A percentile compares a stretch with the other conserved stretches of the same genome.
Evolutionary conservation across 345 rosid genomes (phyloP).

Genomic region (Draba incana): DNA sequence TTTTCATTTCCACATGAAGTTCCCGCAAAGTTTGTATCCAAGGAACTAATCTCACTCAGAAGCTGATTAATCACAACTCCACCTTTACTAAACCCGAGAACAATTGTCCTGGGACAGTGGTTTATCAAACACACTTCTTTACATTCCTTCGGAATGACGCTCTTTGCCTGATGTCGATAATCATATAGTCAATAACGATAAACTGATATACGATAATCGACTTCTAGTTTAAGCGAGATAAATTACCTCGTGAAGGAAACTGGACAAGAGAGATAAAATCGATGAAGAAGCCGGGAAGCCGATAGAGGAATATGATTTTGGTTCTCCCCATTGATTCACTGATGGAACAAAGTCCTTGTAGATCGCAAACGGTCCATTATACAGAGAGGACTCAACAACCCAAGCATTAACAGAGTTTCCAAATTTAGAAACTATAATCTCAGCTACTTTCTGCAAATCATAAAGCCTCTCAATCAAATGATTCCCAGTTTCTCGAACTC

Average conservation of each 20-base stretch:
- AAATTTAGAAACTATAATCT: constrained; percentile 71
- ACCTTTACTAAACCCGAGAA: constrained; percentile 91
- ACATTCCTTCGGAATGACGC: constrained; percentile 38
- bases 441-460: constrained; percentile 62
- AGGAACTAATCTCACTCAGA: constrained; percentile 59
- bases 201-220: not conserved
- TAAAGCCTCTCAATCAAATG: constrained; percentile 75
- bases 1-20: constrained; percentile 29
- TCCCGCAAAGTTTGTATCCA: constrained; percentile 33
- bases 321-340: constrained; percentile 61
- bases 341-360: constrained; percentile 73
- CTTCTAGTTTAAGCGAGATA: not conserved
- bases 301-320: constrained; percentile 53
- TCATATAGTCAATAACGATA: not conserved
- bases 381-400: constrained; percentile 71
- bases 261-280: constrained; percentile 57
- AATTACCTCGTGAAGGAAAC: constrained; percentile 60
- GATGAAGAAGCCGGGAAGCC: constrained; percentile 79
- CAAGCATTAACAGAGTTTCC: constrained; percentile 69
- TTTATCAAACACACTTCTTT: constrained; percentile 26
- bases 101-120: constrained; percentile 50
- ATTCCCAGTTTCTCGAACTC: constrained; percentile 63
- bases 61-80: constrained; percentile 89
- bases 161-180: constrained; percentile 46
- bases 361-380: constrained; percentile 77